Evolutionary conservation across 1,284 basidiomycete genomes (phyloP).

Genomic region (Cryptococcus maquisensis): DNA sequence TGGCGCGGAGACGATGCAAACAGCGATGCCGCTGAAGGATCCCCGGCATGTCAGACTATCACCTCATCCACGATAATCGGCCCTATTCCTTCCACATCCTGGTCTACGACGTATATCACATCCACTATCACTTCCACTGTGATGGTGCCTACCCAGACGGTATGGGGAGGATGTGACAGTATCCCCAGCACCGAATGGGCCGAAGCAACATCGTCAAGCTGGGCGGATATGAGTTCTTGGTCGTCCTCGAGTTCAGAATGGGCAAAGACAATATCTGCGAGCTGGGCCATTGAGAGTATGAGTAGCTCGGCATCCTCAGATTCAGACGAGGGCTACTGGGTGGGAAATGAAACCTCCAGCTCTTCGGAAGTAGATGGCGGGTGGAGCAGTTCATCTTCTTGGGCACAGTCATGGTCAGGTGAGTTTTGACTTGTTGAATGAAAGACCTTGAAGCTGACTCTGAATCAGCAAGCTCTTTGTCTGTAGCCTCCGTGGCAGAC

Average conservation of each 20-base stretch:
- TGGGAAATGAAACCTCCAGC: too few species aligned
- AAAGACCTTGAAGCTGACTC: too few species aligned
- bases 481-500: neutral
- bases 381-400: too few species aligned
- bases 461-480: too few species aligned
- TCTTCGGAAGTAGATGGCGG: too few species aligned
- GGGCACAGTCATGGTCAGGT: too few species aligned
- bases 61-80: neutral
- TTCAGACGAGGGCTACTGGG: neutral
- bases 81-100: neutral
- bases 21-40: neutral
- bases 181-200: neutral
- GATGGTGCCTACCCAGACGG: slow-evolving; percentile 8
- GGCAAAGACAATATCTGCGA: neutral
- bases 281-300: neutral
- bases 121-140: neutral
- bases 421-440: too few species aligned
- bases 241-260: neutral
- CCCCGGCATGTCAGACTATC: neutral
- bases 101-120: slow-evolving; percentile 6
- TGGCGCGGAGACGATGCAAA: neutral
- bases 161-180: slow-evolving; percentile 7
- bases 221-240: neutral
- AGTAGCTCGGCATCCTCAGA: neutral
- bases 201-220: neutral